Conservation (phyloP, 495 filamentous ascomycete species). For the Aspergillus avenaceus region DNA sequence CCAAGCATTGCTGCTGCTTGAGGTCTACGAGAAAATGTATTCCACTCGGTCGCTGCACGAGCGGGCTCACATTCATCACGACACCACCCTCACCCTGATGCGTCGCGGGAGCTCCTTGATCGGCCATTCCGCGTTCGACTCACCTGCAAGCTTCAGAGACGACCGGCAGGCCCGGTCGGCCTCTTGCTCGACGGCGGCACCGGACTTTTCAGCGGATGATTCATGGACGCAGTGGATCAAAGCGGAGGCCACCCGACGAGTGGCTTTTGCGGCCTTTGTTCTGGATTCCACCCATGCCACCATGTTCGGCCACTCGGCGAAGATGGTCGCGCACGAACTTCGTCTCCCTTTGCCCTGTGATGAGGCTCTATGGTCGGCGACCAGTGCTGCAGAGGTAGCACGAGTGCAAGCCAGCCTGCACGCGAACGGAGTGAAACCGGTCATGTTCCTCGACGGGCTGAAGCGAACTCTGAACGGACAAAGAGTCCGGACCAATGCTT, state of each 20-base stretch:
- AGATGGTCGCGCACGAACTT: conserved; percentile 97
- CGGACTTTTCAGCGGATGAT: conserved; percentile 69
- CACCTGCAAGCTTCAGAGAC: conserved; percentile 75
- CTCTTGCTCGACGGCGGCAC: conserved; percentile 56
- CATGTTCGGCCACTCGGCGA: conserved; percentile 96
- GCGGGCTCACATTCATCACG: conserved; percentile 94
- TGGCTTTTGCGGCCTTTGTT: conserved; percentile 92
- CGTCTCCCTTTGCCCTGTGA: conserved; percentile 89
- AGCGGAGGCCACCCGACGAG: conserved; percentile 83
- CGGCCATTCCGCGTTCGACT: conserved; percentile 82
- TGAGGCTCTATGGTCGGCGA: conserved; percentile 89
- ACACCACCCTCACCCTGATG: conserved; percentile 93
- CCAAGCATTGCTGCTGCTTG: conserved; percentile 83
- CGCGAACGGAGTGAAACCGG: conserved; percentile 79
- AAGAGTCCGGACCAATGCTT: conserved; percentile 85
- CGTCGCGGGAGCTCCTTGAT: conserved; percentile 87
- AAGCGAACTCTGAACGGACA: conserved; percentile 87
- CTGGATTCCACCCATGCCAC: conserved; percentile 95
- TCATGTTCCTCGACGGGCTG: conserved; percentile 85
- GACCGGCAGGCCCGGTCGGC: conserved; percentile 46
- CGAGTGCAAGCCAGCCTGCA: conserved; percentile 79
- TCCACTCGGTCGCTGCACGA: conserved; percentile 88
- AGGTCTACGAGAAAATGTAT: conserved; percentile 96
- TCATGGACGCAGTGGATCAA: conserved; percentile 98
- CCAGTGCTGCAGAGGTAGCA: conserved; percentile 81